Base-by-base conservation (phyloP, 805 yeast species). In the Scheffersomyces spartinae region DNA sequence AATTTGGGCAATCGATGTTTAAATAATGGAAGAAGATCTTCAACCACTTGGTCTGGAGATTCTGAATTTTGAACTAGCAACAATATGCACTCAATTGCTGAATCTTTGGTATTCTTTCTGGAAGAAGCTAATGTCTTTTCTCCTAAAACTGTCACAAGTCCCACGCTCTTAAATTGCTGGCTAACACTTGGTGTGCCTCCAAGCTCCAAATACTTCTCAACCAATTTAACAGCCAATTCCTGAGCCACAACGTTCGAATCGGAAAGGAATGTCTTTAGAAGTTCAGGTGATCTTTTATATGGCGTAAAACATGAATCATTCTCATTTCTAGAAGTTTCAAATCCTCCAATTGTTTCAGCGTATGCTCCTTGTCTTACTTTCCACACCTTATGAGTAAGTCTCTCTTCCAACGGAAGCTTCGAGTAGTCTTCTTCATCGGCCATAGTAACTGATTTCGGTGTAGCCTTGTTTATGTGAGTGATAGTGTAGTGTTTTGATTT, bases 221-320 rank as follows among this genome's bases (percentile, higher is more conserved):
- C 47, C 6, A 80, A 64, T 3, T 54, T 46, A 12, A 84, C 55
- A 4, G 83, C 97, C 2, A 77, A 57, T 42, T 91, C 97, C 36
- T 85, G 94, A 0, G 97, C 94, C 10, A 79, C 91, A 11, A 85
- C 95, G 45, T 91, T 91, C 17, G 77, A 48, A 45, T 91, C 98
- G 3, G 70, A 61, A 6, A 80, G 74, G 20, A 76, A 64, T 36
- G 61, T 60, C 36, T 68, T 73, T 40, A 75, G 57, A 3, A 65
- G 26, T 7, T 69, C 75, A 0, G 84, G 77, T 28, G 61, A 65
- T 10, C 50, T 42, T 32, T 71, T 44, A 42, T 67, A 71, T 3
- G 56, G 56, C 13, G 49, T 49, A 40, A 79, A 74, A 24, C 74
- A 62, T 2, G 52, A 62, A 35, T 72, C 83, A n/a, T 60, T 46